Percentiles rank a stretch among this genome's conserved stretches.
Conservation (phyloP, 106 monocot species). For the Apostasia ramifera region DNA sequence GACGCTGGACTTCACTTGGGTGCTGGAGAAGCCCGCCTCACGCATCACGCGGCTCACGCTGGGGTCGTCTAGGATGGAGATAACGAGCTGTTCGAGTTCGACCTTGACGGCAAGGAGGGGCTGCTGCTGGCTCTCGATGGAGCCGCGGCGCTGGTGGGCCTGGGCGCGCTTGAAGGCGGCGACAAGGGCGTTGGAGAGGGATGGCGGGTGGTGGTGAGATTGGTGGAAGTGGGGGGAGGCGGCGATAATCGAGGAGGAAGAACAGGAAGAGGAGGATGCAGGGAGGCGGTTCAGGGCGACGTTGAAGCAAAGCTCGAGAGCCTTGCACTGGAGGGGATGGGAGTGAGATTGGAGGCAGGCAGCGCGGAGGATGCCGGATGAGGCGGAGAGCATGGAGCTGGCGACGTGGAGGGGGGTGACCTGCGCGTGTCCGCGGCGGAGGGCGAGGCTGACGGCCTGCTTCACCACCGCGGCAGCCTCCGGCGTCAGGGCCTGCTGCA, state of each 20-base stretch:
- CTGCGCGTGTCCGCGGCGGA: slow-evolving; percentile 86
- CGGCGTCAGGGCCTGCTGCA: slow-evolving; percentile 72
- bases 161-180: slow-evolving; percentile 97
- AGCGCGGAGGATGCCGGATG: slow-evolving; percentile 57
- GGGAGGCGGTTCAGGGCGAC: slow-evolving; percentile 75
- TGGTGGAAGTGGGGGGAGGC: slow-evolving; percentile 11
- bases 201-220: slow-evolving; percentile 43
- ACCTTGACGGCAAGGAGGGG: slow-evolving; percentile 84
- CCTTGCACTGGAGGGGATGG: slow-evolving; percentile 84
- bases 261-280: slow-evolving; percentile 27
- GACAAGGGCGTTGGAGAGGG: slow-evolving; percentile 90
- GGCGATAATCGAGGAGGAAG: slow-evolving; percentile 4
- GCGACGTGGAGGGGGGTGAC: slow-evolving; percentile 98
- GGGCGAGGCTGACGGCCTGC: slow-evolving; percentile 74
- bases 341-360: slow-evolving; percentile 73
- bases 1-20: slow-evolving; percentile 88
- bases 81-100: slow-evolving; percentile 87
- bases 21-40: slow-evolving; percentile 94
- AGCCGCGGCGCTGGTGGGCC: slow-evolving; percentile 87
- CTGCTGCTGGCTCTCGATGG: slow-evolving; percentile 88
- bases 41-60: slow-evolving; percentile 96
- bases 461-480: slow-evolving; percentile 75
- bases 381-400: slow-evolving; percentile 79
- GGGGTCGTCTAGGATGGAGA: slow-evolving; percentile 87
- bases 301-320: slow-evolving; percentile 85